Conservation (phyloP, 306 rosid species). For the Cicer yamashitae region DNA sequence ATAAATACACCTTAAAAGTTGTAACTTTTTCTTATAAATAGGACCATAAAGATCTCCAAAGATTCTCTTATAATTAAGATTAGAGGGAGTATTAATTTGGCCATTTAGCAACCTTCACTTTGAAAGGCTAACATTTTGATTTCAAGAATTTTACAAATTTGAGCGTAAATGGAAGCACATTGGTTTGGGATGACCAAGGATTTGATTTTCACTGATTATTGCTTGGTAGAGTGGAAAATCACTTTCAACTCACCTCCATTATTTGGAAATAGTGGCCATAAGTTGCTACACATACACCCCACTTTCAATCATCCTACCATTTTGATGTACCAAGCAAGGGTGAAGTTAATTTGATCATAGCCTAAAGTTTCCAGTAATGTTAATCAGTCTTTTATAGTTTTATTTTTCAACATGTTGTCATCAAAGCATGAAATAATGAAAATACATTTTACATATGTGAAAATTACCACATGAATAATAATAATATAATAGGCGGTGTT, state of each 20-base stretch:
- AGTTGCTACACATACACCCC: conserved; percentile 5
- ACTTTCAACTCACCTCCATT: conserved; percentile 3
- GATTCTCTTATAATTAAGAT: no score
- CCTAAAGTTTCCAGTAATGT: conserved; percentile 1
- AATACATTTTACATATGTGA: background rate
- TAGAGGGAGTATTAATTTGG: background rate
- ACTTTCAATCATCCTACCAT: background rate
- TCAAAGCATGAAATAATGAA: conserved; percentile 3
- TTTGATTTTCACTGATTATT: conserved; percentile 1
- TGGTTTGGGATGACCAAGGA: conserved; percentile 24
- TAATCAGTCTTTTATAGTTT: background rate
- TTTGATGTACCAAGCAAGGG: conserved; percentile 9
- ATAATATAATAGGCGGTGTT: background rate
- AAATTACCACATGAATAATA: background rate
- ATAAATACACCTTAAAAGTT: no score
- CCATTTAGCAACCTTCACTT: background rate
- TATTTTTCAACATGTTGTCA: background rate
- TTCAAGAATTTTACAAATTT: background rate
- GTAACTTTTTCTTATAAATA: no score
- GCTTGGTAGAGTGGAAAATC: background rate
- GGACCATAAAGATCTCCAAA: no score
- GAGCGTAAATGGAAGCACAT: conserved; percentile 7
- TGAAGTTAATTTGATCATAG: conserved; percentile 6
- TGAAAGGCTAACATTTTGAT: background rate
- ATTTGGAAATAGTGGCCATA: background rate